Evolutionary conservation across 2,329 filamentous ascomycete species (phyloP).

Genomic region (Calonectria montana): DNA sequence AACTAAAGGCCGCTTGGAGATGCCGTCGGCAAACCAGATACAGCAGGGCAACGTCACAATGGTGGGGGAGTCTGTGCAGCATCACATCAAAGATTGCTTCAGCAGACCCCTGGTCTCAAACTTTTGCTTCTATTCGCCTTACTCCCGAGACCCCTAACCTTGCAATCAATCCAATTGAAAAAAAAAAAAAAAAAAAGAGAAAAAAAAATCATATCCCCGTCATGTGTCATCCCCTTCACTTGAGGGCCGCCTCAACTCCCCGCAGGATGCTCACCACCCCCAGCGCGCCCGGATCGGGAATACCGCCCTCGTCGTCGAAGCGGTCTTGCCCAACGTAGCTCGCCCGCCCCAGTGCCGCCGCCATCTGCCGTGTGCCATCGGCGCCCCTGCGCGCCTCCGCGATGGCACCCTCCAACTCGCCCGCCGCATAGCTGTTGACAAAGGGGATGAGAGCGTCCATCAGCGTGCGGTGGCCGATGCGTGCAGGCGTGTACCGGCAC

Average conservation of each 20-base stretch:
- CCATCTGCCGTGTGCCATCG: constrained; percentile 78
- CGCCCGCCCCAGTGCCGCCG: constrained; percentile 75
- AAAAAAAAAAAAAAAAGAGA: neutral
- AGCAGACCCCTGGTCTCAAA: neutral
- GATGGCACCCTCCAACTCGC: constrained; percentile 59
- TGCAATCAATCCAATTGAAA: neutral
- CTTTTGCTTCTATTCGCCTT: constrained; percentile 10
- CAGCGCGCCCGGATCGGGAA: constrained; percentile 75
- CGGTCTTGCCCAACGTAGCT: constrained; percentile 82
- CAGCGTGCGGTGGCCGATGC: constrained; percentile 77
- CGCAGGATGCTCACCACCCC: constrained; percentile 40
- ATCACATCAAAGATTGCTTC: neutral
- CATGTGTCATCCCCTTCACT: neutral
- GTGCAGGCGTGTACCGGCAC: constrained; percentile 73
- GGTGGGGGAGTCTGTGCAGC: constrained; percentile 8
- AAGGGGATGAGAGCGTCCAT: constrained; percentile 80
- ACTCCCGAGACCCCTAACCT: neutral
- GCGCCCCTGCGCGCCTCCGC: constrained; percentile 53
- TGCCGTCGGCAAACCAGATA: constrained; percentile 25
- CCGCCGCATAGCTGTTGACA: constrained; percentile 65
- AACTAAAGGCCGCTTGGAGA: constrained; percentile 21
- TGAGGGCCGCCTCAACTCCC: constrained; percentile 24
- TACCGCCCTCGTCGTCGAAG: constrained; percentile 58
- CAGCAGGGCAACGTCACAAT: neutral
- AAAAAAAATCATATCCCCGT: neutral